A percentile compares a stretch with the other conserved stretches of the same genome.
These are phyloP conservation scores for Boletus subcaerulescens DNA, from an alignment of 768 basidiomycete genomes.

Conservation along the genomic window DNA sequence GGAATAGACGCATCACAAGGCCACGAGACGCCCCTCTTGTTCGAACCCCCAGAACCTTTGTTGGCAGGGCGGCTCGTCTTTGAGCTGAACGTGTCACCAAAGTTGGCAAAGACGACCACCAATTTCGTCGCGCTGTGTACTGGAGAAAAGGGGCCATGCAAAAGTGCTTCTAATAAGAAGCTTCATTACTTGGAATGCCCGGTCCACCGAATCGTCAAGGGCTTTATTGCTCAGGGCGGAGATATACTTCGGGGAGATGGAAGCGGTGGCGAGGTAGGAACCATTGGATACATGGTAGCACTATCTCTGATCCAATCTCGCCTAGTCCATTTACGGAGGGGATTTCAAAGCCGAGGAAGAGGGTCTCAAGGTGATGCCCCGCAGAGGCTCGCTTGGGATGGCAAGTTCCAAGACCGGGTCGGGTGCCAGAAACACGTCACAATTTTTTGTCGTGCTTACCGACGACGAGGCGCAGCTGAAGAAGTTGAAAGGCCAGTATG, in stretches of 20 bases:
- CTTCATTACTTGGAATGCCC: constrained; percentile 43
- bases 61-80: constrained; percentile 42
- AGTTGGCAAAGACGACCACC: constrained; percentile 42
- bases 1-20: constrained; percentile 35
- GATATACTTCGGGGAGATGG: constrained; percentile 53
- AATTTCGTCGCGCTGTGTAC: constrained; percentile 51
- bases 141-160: constrained; percentile 43
- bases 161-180: constrained; percentile 44
- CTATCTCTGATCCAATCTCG: constrained; percentile 9
- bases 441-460: constrained; percentile 51
- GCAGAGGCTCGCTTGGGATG: constrained; percentile 48
- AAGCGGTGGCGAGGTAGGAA: constrained; percentile 50
- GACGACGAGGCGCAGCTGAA: constrained; percentile 38
- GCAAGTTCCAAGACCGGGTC: constrained; percentile 45
- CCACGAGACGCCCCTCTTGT: constrained; percentile 29
- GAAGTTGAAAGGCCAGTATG: constrained; percentile 51
- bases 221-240: constrained; percentile 52
- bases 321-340: constrained; percentile 44
- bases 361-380: constrained; percentile 41
- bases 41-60: constrained; percentile 37
- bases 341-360: constrained; percentile 52
- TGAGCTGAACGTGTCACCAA: constrained; percentile 36
- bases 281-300: neutral
- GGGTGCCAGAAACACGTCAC: constrained; percentile 43
- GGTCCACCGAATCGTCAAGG: constrained; percentile 46